A percentile compares a stretch with the other conserved stretches of the same genome.
These are phyloP conservation scores for Amanita rubescens DNA, from an alignment of 768 basidiomycete species.

Conservation along the genomic window DNA sequence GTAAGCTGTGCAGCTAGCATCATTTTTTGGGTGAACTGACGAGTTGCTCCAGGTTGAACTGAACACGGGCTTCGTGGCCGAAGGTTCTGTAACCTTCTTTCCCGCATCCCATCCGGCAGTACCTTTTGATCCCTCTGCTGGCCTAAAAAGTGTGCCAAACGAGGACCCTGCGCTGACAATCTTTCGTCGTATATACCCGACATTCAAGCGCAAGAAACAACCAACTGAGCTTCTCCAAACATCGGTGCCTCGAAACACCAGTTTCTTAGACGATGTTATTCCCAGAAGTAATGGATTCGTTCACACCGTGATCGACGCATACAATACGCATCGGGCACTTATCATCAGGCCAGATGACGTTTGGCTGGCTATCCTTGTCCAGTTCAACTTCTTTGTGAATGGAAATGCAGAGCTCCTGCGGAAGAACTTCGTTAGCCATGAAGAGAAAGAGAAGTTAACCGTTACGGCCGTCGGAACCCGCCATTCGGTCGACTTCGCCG, in stretches of 20 bases:
- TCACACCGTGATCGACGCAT: slow-evolving; percentile 25
- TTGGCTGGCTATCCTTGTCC: slow-evolving; percentile 26
- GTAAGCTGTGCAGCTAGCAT: too few relatives aligned
- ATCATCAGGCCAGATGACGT: slow-evolving; percentile 17
- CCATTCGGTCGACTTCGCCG: slow-evolving; percentile 18
- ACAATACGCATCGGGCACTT: slow-evolving; percentile 22
- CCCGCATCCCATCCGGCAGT: too few relatives aligned
- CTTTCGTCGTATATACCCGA: not conserved
- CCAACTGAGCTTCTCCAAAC: not conserved
- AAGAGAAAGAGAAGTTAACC: slow-evolving; percentile 19
- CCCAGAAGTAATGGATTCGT: slow-evolving; percentile 28
- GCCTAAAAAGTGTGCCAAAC: too few relatives aligned
- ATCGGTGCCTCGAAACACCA: not conserved
- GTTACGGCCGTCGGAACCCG: slow-evolving; percentile 10
- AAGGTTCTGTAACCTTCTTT: too few relatives aligned
- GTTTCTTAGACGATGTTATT: slow-evolving; percentile 7
- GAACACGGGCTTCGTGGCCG: too few relatives aligned
- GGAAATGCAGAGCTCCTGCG: slow-evolving; percentile 22
- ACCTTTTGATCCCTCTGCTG: too few relatives aligned
- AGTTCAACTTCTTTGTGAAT: slow-evolving; percentile 25
- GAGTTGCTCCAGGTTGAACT: too few relatives aligned
- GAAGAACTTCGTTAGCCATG: slow-evolving; percentile 20
- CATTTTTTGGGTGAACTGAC: too few relatives aligned
- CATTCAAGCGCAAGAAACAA: not conserved
- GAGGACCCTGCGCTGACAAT: not conserved